These are phyloP conservation scores for Talaromyces albobiverticillius DNA, from an alignment of 2,329 filamentous ascomycete species.

Conservation along the genomic window DNA sequence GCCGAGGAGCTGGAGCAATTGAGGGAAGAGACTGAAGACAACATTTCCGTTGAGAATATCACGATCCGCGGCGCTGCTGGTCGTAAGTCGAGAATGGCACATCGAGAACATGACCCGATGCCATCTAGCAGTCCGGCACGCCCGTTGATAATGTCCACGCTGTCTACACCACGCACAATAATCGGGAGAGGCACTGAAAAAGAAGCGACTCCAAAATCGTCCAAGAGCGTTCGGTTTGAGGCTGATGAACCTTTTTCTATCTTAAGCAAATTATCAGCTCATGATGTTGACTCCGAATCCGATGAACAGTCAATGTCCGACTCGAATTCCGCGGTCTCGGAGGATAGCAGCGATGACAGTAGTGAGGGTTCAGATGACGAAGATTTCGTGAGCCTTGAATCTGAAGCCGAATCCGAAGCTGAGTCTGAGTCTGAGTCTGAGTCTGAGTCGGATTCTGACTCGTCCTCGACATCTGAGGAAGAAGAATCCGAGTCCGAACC, in stretches of 20 bases:
- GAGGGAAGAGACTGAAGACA: constrained; percentile 39
- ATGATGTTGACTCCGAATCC: constrained; percentile 18
- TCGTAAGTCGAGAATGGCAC: constrained; percentile 13
- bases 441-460: constrained; percentile 18
- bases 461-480: constrained; percentile 18
- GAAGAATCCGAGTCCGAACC: constrained; percentile 34
- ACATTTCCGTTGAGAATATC: constrained; percentile 13
- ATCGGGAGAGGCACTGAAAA: constrained; percentile 21
- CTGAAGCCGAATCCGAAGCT: constrained; percentile 21
- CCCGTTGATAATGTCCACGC: constrained; percentile 20
- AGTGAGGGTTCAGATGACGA: constrained; percentile 1
- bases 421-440: constrained; percentile 34
- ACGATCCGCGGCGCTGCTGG: neutral
- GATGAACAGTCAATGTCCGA: constrained; percentile 29
- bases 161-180: constrained; percentile 20
- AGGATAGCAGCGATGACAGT: neutral
- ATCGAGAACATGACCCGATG: neutral
- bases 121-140: constrained; percentile 16
- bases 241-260: neutral
- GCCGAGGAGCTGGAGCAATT: constrained; percentile 46
- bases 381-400: neutral
- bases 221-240: constrained; percentile 34
- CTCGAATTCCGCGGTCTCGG: neutral
- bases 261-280: constrained; percentile 16
- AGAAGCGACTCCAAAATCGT: constrained; percentile 24